These are phyloP conservation scores for Solanum hybrid DNA, from an alignment of 305 asterid genomes.

Conservation along the genomic window DNA sequence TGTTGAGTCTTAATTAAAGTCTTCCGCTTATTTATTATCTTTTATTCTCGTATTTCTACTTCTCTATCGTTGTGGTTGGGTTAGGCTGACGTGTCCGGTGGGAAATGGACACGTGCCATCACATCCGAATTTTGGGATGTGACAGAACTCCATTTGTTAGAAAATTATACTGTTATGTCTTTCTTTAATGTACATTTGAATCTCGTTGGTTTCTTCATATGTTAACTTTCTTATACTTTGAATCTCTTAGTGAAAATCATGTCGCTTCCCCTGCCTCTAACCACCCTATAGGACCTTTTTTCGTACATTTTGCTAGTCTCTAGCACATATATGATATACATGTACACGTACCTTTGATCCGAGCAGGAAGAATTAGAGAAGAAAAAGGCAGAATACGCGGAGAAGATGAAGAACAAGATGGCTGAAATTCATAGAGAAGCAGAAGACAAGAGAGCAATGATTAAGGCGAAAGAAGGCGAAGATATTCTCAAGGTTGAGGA, in stretches of 20 bases:
- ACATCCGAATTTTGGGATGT: too few species aligned
- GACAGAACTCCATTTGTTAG: not conserved
- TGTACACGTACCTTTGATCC: not conserved
- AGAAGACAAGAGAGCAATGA: slow-evolving; percentile 36
- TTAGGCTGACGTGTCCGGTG: too few species aligned
- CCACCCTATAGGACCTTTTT: not conserved
- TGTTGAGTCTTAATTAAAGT: too few species aligned
- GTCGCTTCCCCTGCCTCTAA: not conserved
- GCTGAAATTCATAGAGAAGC: slow-evolving; percentile 33
- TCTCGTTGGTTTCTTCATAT: not conserved
- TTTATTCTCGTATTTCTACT: too few species aligned
- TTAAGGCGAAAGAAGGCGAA: slow-evolving; percentile 31
- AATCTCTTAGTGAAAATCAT: not conserved
- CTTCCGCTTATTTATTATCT: too few species aligned
- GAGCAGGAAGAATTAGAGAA: slow-evolving; percentile 41
- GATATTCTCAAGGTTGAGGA: slow-evolving; percentile 31
- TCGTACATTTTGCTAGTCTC: not conserved
- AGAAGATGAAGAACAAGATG: slow-evolving; percentile 47
- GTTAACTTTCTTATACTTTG: not conserved
- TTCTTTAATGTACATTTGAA: not conserved
- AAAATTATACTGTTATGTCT: not conserved
- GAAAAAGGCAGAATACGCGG: slow-evolving; percentile 35
- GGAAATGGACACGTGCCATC: too few species aligned
- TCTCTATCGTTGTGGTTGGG: too few species aligned
- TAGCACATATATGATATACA: not conserved